Conservation (phyloP, 371 early-diverging fungal species). For the Mucor mucedo region DNA sequence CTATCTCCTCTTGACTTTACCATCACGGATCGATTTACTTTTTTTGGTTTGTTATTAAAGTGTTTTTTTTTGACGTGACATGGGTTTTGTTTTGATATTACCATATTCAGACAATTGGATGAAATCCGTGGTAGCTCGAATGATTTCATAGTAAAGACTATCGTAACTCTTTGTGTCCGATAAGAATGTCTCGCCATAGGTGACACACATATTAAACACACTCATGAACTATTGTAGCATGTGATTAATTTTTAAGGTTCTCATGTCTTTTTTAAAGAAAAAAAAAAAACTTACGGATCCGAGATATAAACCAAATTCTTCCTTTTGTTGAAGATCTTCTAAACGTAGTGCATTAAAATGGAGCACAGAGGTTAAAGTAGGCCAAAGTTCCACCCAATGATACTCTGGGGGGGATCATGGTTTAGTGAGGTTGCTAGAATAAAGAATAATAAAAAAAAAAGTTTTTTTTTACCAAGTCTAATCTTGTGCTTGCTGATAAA, state of each 20-base stretch:
- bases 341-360: conserved; percentile 50
- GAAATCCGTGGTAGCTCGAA: conserved; percentile 52
- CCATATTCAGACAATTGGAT: conserved; percentile 46
- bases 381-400: conserved; percentile 63
- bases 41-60: neutral
- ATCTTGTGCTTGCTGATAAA: conserved; percentile 47
- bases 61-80: neutral
- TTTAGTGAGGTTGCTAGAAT: neutral
- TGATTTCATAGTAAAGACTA: conserved; percentile 59
- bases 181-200: conserved; percentile 57
- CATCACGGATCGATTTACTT: conserved; percentile 5
- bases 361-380: conserved; percentile 42
- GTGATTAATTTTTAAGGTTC: neutral
- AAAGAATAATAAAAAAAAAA: neutral
- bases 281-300: conserved; percentile 37
- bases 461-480: conserved; percentile 42
- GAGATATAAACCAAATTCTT: conserved; percentile 41
- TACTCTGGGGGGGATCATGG: conserved; percentile 35
- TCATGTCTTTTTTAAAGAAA: neutral
- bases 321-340: conserved; percentile 32
- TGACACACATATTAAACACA: conserved; percentile 56
- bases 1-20: conserved; percentile 4
- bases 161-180: conserved; percentile 59
- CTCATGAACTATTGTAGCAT: conserved; percentile 33
- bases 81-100: conserved; percentile 25